Base-by-base conservation (phyloP, 306 rosid genomes). In the Rosa rugosa region DNA sequence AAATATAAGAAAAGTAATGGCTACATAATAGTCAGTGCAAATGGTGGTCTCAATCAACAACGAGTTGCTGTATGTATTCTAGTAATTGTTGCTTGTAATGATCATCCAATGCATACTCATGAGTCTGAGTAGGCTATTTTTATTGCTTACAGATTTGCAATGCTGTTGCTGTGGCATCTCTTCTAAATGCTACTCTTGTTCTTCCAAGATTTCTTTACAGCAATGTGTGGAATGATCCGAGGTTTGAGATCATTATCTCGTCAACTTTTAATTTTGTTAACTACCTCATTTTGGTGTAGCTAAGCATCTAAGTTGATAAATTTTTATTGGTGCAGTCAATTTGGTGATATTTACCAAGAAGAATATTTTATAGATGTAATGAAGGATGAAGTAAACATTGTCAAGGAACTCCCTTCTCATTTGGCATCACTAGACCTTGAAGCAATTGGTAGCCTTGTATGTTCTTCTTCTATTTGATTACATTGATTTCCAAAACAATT, bases 41-140 rank as follows among this genome's bases (percentile, higher is more conserved):
- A 93, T 82, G 99, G 99, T 4, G 99, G 99, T 67, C 99, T 95
- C 71, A 95, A 95, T 85, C 99, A 95, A 84, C 99, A 95, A 78
- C 86, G 98, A 79, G 99, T 95, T 70, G 99, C 99, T 49, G 99
- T 95, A 84, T 87, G 98, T 86, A 83, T 75, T 74, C 54, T 44
- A 36, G 11, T 40, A 9, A 64, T 38, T 40, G 23, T 16, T 36
- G 44, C 66, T 44, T 5, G 78, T 65, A 40, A 53, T 78, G 76
- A 62, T 72, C 66, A 69, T 75, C 36, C 69, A 68, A 84, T 76
- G 77, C 65, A 54, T 70, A 73, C 76, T 56, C 71, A 80, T 73
- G 79, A 81, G 80, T 72, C 75, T 88, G 80, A 88, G 84, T 67
- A 77, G 86, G 80, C 80, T 78, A 75, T 69, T 72, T 66, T 47